phyloP scores from a whole-genome alignment of 225 moss, liverwort and hornwort species.

The Polytrichum formosum region DNA sequence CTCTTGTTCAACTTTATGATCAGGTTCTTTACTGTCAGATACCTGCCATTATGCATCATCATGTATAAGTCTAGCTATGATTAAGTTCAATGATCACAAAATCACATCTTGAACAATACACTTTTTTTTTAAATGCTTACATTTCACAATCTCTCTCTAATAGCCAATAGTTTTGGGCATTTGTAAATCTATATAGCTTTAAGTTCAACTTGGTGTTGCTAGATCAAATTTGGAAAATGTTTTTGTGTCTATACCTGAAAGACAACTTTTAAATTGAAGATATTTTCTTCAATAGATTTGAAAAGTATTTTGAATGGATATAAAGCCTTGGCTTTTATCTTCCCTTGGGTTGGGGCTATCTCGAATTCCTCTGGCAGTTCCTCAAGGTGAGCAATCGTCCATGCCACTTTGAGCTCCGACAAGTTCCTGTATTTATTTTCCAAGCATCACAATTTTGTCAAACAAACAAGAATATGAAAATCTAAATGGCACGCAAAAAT shows the following conservation, averaged over 20 bases:
- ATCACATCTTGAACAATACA: too few relatives aligned
- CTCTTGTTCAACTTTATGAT: constrained; percentile 48
- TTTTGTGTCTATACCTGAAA: constrained; percentile 43
- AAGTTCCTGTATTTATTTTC: constrained; percentile 19
- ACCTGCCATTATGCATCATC: constrained; percentile 27
- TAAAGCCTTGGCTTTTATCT: constrained; percentile 42
- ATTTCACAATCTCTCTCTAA: too few relatives aligned
- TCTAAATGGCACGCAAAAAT: too few relatives aligned
- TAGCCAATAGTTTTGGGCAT: too few relatives aligned
- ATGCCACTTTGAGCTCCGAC: constrained; percentile 29
- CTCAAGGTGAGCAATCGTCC: constrained; percentile 22
- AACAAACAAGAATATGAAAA: too few relatives aligned
- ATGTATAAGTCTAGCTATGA: too few relatives aligned
- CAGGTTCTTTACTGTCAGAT: constrained; percentile 37
- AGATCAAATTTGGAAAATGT: too few relatives aligned
- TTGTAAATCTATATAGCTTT: too few relatives aligned
- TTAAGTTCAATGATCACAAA: too few relatives aligned
- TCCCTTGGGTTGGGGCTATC: constrained; percentile 21
- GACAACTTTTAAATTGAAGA: constrained; percentile 36
- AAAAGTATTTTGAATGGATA: constrained; percentile 29
- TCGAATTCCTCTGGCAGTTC: constrained; percentile 22
- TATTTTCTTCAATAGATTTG: constrained; percentile 45
- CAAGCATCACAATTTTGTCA: background rate
- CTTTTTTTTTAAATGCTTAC: too few relatives aligned
- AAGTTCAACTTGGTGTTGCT: too few relatives aligned